Base-by-base conservation (phyloP, 805 yeast genomes). In the Teunomyces funiuensis region DNA sequence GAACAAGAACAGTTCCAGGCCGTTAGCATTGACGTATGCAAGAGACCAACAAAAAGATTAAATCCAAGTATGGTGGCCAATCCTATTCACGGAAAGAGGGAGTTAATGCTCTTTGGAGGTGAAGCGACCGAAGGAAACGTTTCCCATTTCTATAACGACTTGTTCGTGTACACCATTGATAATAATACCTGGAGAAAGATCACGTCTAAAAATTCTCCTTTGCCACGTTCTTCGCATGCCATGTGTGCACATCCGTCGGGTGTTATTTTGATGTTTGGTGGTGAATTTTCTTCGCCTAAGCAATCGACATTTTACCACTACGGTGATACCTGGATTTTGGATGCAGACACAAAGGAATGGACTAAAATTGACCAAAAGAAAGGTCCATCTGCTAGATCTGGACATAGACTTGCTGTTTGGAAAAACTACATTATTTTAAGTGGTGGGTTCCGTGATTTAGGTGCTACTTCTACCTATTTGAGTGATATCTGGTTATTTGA, bases 231-330 rank as follows among this genome's bases (percentile, higher is more conserved):
- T 0, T 88, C 97, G 0, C 97, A 95, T 52, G 86, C 96, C 1
- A 86, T 90, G 88, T 83, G 90, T 47, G 83, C 87, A 0, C 98
- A 91, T 63, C 96, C 97, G 1, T 80, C 89, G 2, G 98, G 98
- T 8, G 69, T 90, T 2, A 76, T 88, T 19, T 61, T 91, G 45
- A 65, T 91, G 71, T 93, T 88, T 66, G 99, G 98, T 37, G 99
- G 99, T 54, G 99, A 91, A 64, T 91, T 93, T 54, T 87, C 97
- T 1, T 86, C 96, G 11, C 98, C 98, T 3, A 91, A 91, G 54
- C 99, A 91, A 61, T 80, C 88, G 38, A 88, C 97, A 0, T 91
- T 91, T 63, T 93, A 93, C 61, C 99, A 91, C 63, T 91, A 88
- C 60, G 91, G 96, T 13, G 99, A 91, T 58, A 85, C 97, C 3